Percentiles rank a stretch among this genome's conserved stretches.
Evolutionary conservation across 305 asterid species (phyloP).

Genomic region (Plantago coronopus): DNA sequence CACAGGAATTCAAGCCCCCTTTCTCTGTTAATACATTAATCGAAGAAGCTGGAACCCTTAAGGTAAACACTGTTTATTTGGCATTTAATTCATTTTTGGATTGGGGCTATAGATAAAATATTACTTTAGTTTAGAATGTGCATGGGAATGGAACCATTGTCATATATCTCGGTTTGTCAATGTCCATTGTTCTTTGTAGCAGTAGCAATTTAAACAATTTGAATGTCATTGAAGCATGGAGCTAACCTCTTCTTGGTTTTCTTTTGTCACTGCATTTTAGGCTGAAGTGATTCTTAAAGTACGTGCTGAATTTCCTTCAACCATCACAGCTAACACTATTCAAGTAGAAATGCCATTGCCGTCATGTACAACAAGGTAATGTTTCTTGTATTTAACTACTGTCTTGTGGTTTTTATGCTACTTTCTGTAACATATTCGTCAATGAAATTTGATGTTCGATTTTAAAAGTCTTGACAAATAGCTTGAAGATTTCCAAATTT

Average conservation of each 20-base stretch:
- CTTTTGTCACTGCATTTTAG: constrained; percentile 37
- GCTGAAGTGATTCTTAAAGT: constrained; percentile 94
- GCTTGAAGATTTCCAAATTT: no score
- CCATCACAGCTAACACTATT: constrained; percentile 77
- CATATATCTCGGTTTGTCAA: constrained; percentile 14
- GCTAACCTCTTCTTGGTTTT: constrained; percentile 16
- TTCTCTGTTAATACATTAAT: constrained; percentile 80
- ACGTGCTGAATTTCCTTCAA: constrained; percentile 90
- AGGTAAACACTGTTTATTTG: constrained; percentile 42
- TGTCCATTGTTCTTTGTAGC: constrained; percentile 15
- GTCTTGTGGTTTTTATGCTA: neutral
- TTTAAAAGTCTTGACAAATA: no score
- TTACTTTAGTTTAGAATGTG: neutral
- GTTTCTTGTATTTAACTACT: neutral
- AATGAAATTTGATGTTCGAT: no score
- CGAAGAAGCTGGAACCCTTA: constrained; percentile 89
- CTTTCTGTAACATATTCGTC: neutral
- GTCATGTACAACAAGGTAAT: constrained; percentile 76
- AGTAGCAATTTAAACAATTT: constrained; percentile 13
- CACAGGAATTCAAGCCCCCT: constrained; percentile 99
- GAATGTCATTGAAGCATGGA: constrained; percentile 19
- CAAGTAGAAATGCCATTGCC: constrained; percentile 93
- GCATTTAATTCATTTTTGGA: constrained; percentile 1
- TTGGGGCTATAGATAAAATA: neutral
- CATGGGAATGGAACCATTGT: no score